Conservation (phyloP, 2,329 filamentous ascomycete genomes). For the Keithomyces neogunnii region DNA sequence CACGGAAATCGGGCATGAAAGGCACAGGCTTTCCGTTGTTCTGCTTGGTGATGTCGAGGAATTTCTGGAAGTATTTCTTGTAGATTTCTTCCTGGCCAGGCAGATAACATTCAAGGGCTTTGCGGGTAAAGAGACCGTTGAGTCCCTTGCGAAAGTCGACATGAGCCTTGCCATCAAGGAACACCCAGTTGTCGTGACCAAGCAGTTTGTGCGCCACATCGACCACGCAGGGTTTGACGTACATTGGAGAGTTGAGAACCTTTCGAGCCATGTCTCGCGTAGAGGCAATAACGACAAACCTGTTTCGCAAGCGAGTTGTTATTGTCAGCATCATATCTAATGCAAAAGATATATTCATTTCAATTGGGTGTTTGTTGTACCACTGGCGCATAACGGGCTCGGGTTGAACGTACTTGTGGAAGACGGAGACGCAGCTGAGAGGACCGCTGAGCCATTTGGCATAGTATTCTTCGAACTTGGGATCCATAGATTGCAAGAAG, state of each 20-base stretch:
- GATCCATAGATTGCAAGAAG: constrained; percentile 85
- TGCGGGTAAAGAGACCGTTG: constrained; percentile 87
- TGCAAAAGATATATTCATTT: neutral
- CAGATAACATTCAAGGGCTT: constrained; percentile 79
- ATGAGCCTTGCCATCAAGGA: constrained; percentile 88
- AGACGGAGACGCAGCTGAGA: constrained; percentile 94
- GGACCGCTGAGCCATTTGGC: constrained; percentile 87
- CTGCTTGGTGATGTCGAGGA: constrained; percentile 65
- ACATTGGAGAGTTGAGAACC: constrained; percentile 87
- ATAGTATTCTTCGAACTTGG: constrained; percentile 85
- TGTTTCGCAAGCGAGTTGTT: constrained; percentile 23
- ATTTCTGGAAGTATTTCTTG: constrained; percentile 74
- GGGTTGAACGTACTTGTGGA: constrained; percentile 72
- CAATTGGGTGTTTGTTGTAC: neutral
- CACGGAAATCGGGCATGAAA: constrained; percentile 88
- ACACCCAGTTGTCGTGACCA: constrained; percentile 90
- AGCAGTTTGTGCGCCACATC: constrained; percentile 91
- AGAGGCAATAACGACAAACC: constrained; percentile 94
- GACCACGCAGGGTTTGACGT: constrained; percentile 93
- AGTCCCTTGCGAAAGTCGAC: constrained; percentile 96
- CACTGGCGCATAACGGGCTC: neutral
- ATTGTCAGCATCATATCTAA: too few relatives aligned
- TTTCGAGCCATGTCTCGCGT: constrained; percentile 93
- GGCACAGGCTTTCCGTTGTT: constrained; percentile 65
- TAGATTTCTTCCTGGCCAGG: constrained; percentile 91